Percentiles rank a stretch among this genome's conserved stretches.
Evolutionary conservation across 1,139 yeast species (phyloP).

Genomic region (Protomyces macrosporus): DNA sequence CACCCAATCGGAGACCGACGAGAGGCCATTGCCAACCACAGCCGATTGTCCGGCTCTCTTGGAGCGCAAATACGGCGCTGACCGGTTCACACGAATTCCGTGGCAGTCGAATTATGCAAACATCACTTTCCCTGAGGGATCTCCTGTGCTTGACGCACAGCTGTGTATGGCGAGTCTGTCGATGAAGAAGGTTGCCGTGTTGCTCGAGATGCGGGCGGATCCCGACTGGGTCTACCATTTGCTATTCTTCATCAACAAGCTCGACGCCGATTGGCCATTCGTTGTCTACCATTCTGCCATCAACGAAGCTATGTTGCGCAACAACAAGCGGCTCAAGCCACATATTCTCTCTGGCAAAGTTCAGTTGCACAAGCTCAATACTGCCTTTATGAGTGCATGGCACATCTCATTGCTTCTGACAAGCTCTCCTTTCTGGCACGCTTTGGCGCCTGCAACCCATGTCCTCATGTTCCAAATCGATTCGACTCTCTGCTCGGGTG

Average conservation of each 20-base stretch:
- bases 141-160: background rate
- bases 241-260: slow-evolving; percentile 2
- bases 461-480: slow-evolving; percentile 15
- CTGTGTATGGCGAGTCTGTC: background rate
- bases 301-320: background rate
- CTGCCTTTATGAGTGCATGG: background rate
- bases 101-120: background rate
- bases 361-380: background rate
- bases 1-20: too few relatives aligned
- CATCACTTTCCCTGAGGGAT: background rate
- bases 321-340: background rate
- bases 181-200: slow-evolving; percentile 6
- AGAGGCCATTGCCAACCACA: too few relatives aligned
- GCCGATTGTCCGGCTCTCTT: background rate
- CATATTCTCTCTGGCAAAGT: slow-evolving; percentile 10
- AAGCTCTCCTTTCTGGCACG: slow-evolving; percentile 1
- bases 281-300: slow-evolving; percentile 9
- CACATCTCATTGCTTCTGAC: slow-evolving; percentile 4
- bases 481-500: slow-evolving; percentile 4
- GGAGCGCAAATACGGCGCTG: background rate
- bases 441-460: slow-evolving; percentile 14
- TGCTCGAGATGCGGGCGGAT: slow-evolving; percentile 8
- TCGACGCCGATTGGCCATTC: slow-evolving; percentile 18
- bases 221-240: slow-evolving; percentile 1
- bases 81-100: background rate